A percentile compares a stretch with the other conserved stretches of the same genome.
phyloP scores from a whole-genome alignment of 2,329 filamentous ascomycete species.

The Fusarium incarnatum region DNA sequence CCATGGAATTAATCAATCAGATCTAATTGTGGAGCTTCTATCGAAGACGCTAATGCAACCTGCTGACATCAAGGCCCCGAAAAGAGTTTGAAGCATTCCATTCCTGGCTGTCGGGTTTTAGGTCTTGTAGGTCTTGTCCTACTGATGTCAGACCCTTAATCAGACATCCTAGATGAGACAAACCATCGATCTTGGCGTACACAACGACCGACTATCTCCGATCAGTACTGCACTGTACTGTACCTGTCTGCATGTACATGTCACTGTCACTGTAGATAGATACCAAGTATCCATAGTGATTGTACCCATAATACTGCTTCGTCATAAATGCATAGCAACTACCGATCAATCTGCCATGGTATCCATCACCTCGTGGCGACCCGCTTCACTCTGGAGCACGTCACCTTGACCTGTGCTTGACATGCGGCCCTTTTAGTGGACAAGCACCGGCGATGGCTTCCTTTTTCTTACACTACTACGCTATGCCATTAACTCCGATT shows the following conservation, averaged over 20 bases:
- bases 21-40: not conserved
- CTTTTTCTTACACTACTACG: conserved; percentile 5
- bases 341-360: conserved; percentile 10
- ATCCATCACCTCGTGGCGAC: conserved; percentile 14
- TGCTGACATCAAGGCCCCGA: conserved; percentile 34
- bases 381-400: conserved; percentile 18
- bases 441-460: conserved; percentile 33
- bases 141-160: conserved; percentile 37
- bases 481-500: conserved; percentile 20
- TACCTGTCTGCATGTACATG: not conserved
- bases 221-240: not conserved
- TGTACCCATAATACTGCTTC: not conserved
- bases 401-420: not conserved
- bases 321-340: not conserved
- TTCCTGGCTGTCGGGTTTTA: not conserved
- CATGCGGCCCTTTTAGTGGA: conserved; percentile 18
- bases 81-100: not conserved
- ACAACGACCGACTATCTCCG: not conserved
- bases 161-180: not conserved
- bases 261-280: not conserved
- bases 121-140: not conserved
- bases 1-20: not conserved
- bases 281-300: not conserved
- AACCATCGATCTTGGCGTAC: not conserved
- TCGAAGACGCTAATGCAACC: conserved; percentile 40